These are phyloP conservation scores for Ogataea paraovalis DNA, from an alignment of 805 yeast genomes.

Conservation along the genomic window DNA sequence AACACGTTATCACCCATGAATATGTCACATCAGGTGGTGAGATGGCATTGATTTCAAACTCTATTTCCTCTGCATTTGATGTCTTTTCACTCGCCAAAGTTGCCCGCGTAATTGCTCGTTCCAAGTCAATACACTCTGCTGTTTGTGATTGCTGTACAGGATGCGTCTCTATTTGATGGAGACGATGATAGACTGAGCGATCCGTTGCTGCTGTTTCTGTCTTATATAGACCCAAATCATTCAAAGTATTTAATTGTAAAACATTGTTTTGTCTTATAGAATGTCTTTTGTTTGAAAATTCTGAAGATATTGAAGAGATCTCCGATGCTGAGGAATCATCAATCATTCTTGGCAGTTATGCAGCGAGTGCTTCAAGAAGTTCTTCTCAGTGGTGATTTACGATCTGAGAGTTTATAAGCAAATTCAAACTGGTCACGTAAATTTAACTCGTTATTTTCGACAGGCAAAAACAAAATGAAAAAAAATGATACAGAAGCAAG, in stretches of 20 bases:
- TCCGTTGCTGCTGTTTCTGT: not conserved
- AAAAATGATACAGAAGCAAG: too few relatives aligned
- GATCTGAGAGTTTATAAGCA: too few relatives aligned
- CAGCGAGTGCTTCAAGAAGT: too few relatives aligned
- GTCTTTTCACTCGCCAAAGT: not conserved
- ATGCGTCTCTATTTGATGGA: not conserved
- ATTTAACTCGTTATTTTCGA: too few relatives aligned
- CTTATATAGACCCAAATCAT: not conserved
- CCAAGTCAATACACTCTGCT: not conserved
- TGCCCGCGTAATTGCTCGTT: not conserved
- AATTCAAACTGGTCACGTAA: too few relatives aligned
- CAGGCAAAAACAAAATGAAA: too few relatives aligned
- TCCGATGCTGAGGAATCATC: not conserved
- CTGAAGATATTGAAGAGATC: not conserved
- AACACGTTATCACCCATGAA: constrained; percentile 49
- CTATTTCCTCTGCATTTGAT: not conserved
- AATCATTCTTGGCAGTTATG: not conserved
- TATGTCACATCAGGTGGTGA: constrained; percentile 31
- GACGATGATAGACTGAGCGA: not conserved
- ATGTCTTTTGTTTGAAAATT: not conserved
- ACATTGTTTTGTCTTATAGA: not conserved
- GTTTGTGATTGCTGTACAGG: not conserved
- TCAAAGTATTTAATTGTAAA: not conserved
- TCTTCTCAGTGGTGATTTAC: too few relatives aligned
- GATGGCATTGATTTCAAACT: not conserved